A percentile compares a stretch with the other conserved stretches of the same genome.
Evolutionary conservation across 805 yeast species (phyloP).

Genomic region (Monosporozyma aerobia): DNA sequence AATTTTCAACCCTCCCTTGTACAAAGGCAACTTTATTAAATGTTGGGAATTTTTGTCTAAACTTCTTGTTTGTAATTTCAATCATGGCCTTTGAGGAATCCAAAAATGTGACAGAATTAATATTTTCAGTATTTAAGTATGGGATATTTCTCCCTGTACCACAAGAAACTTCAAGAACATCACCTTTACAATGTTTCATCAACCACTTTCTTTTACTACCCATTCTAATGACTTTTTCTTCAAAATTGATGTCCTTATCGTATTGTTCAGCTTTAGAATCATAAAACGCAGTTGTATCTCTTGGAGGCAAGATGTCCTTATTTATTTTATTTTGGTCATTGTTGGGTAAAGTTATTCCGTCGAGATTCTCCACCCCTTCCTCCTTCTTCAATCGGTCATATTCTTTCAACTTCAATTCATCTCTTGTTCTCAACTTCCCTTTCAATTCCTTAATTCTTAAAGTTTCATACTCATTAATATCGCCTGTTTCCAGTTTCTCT

Average conservation of each 20-base stretch:
- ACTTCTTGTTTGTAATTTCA: constrained; percentile 66
- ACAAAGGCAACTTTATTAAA: constrained; percentile 75
- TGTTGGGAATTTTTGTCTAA: constrained; percentile 54
- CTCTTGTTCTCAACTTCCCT: constrained; percentile 56
- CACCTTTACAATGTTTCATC: constrained; percentile 73
- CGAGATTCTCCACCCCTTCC: constrained; percentile 28
- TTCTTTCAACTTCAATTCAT: constrained; percentile 47
- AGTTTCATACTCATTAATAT: constrained; percentile 49
- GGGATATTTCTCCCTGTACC: constrained; percentile 93
- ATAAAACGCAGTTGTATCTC: constrained; percentile 74
- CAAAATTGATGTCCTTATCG: constrained; percentile 63
- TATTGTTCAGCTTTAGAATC: constrained; percentile 71
- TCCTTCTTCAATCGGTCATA: constrained; percentile 45
- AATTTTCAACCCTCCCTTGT: constrained; percentile 81
- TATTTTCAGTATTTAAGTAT: constrained; percentile 49
- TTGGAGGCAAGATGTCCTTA: constrained; percentile 48
- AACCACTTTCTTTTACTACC: constrained; percentile 66
- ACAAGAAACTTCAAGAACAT: constrained; percentile 87
- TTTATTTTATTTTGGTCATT: constrained; percentile 29
- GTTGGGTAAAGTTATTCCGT: constrained; percentile 23
- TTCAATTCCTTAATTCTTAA: constrained; percentile 52
- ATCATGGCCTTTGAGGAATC: constrained; percentile 86
- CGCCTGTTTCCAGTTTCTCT: constrained; percentile 30
- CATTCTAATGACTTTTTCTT: constrained; percentile 38
- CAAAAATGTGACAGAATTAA: constrained; percentile 71